phyloP scores from a whole-genome alignment of 768 basidiomycete species.

The Galerina marginata region DNA sequence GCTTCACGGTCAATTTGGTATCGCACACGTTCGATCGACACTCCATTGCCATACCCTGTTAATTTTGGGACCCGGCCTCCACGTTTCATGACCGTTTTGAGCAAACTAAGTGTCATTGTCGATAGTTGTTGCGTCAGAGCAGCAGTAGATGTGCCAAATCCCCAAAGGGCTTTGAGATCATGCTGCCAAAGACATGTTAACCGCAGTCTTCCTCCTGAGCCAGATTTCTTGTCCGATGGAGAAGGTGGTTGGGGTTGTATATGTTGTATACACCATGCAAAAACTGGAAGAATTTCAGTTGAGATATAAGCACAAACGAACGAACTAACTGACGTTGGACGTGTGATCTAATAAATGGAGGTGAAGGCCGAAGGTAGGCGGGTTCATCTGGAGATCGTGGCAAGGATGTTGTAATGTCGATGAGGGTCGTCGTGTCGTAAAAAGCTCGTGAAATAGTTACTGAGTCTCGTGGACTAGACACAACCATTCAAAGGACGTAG shows the following conservation, averaged over 20 bases:
- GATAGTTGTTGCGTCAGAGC: slow-evolving; percentile 80
- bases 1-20: slow-evolving; percentile 87
- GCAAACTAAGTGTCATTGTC: slow-evolving; percentile 81
- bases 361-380: slow-evolving; percentile 87
- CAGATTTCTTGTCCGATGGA: slow-evolving; percentile 39
- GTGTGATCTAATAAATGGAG: slow-evolving; percentile 90
- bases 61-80: slow-evolving; percentile 78
- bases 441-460: slow-evolving; percentile 91
- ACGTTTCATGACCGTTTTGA: slow-evolving; percentile 81
- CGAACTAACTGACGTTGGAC: slow-evolving; percentile 57
- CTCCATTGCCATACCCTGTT: slow-evolving; percentile 78
- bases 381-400: slow-evolving; percentile 92
- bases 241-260: slow-evolving; percentile 43
- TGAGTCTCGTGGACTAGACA: slow-evolving; percentile 83
- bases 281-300: slow-evolving; percentile 51
- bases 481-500: slow-evolving; percentile 5
- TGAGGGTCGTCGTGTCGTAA: slow-evolving; percentile 78
- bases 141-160: slow-evolving; percentile 63
- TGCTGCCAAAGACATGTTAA: slow-evolving; percentile 97
- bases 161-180: slow-evolving; percentile 88
- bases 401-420: slow-evolving; percentile 93
- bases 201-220: slow-evolving; percentile 53
- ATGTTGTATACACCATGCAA: slow-evolving; percentile 93
- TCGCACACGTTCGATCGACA: slow-evolving; percentile 76
- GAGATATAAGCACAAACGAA: slow-evolving; percentile 6